phyloP scores from a whole-genome alignment of 2,329 filamentous ascomycete genomes.

The Macroventuria anomochaeta region DNA sequence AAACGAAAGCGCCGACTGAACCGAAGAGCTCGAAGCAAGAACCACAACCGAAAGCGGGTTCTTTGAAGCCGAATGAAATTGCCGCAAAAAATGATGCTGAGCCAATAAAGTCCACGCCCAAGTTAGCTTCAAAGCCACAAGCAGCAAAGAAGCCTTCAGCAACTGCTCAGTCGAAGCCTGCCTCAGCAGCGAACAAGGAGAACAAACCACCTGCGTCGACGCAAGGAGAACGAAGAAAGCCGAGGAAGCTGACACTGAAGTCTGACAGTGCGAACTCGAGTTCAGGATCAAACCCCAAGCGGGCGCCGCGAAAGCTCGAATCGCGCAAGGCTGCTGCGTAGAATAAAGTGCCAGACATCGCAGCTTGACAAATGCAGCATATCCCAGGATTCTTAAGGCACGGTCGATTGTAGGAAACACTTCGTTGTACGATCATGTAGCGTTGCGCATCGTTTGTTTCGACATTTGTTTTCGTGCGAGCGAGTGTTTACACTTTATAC shows the following conservation, averaged over 20 bases:
- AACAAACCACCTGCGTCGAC: conserved; percentile 21
- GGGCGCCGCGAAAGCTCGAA: conserved; percentile 36
- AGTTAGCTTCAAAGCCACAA: conserved; percentile 19
- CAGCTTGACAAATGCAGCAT: too few relatives aligned
- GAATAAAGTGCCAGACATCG: too few relatives aligned
- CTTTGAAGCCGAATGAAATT: neutral
- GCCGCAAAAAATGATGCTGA: neutral
- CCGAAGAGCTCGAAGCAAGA: neutral
- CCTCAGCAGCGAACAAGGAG: conserved; percentile 23
- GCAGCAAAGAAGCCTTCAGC: conserved; percentile 16
- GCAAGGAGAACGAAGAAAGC: conserved; percentile 28
- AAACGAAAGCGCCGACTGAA: neutral
- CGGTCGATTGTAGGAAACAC: too few relatives aligned
- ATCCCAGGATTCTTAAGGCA: too few relatives aligned
- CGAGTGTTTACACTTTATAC: neutral
- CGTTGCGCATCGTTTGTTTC: neutral
- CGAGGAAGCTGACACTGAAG: conserved; percentile 34
- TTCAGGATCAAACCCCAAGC: conserved; percentile 19
- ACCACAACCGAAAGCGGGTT: neutral
- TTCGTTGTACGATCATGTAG: neutral
- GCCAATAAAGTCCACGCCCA: conserved; percentile 13
- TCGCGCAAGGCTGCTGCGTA: conserved; percentile 26
- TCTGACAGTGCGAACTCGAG: conserved; percentile 14
- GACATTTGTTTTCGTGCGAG: neutral
- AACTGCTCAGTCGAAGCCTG: conserved; percentile 13